Conservation (phyloP, 352 stramenopile genomes). For the Aphanomyces euteiches region DNA sequence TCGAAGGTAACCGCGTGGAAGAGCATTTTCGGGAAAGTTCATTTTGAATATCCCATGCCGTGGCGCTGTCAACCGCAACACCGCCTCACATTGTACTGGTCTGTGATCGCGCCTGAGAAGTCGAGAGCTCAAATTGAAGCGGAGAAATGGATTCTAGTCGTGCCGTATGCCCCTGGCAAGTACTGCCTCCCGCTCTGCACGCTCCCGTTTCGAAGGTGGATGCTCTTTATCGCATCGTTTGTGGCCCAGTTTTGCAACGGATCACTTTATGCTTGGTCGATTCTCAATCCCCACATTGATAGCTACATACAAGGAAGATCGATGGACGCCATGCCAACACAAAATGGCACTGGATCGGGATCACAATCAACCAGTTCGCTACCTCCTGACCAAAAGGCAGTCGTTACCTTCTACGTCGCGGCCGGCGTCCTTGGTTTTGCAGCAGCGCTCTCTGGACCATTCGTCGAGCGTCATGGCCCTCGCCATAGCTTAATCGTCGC, state of each 20-base stretch:
- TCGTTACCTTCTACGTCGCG: too few species aligned
- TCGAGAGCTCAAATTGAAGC: not conserved
- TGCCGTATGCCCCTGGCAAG: not conserved
- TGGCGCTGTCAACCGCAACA: not conserved
- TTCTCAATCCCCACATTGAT: not conserved
- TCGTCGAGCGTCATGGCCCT: too few species aligned
- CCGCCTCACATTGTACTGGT: not conserved
- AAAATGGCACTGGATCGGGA: too few species aligned
- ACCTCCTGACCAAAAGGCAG: too few species aligned
- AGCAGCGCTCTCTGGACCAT: too few species aligned
- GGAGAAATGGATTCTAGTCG: slow-evolving; percentile 1
- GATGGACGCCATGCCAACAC: too few species aligned
- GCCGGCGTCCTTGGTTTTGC: too few species aligned
- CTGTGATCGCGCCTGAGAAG: not conserved
- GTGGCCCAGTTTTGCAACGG: slow-evolving; percentile 2
- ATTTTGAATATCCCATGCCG: too few species aligned
- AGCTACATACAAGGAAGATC: too few species aligned
- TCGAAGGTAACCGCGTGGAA: not conserved
- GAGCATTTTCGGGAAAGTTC: not conserved
- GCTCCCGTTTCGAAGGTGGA: not conserved
- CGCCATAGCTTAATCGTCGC: too few species aligned
- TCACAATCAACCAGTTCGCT: too few species aligned
- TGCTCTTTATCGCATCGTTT: not conserved
- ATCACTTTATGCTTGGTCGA: not conserved
- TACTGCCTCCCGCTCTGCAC: not conserved